Conservation (phyloP, 345 rosid species). For the Citropsis articulata region DNA sequence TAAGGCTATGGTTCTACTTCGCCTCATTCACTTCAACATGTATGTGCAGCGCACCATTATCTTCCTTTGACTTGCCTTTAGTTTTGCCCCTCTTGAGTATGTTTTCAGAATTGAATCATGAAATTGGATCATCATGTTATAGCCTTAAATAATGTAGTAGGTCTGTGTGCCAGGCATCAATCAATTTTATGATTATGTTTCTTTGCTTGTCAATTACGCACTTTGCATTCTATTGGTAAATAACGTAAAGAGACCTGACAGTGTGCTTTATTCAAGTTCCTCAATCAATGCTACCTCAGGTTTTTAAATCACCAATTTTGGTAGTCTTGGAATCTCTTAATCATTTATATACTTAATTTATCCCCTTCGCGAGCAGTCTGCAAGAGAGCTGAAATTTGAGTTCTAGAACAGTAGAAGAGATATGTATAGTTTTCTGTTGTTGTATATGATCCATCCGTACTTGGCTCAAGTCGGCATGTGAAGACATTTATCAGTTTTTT, state of each 20-base stretch:
- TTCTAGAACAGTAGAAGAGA: neutral
- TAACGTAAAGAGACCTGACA: neutral
- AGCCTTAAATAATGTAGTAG: neutral
- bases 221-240: neutral
- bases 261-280: neutral
- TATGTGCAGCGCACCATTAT: slow-evolving; percentile 14
- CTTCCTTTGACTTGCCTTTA: neutral
- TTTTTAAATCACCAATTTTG: neutral
- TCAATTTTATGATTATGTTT: neutral
- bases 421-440: neutral
- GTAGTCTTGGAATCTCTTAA: neutral
- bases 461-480: too few species aligned
- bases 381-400: neutral
- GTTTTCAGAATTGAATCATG: neutral
- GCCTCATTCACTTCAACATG: slow-evolving; percentile 53
- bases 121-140: neutral
- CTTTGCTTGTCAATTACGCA: neutral
- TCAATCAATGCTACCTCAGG: neutral
- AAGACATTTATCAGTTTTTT: neutral
- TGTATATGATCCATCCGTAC: neutral
- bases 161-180: neutral
- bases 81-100: neutral
- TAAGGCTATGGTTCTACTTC: slow-evolving; percentile 46
- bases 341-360: neutral
- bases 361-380: neutral